Evolutionary conservation across 192 early-diverging fungal genomes (phyloP), one percentile per base, ranked within the genome.

Genomic region (Backusella luteola): DNA sequence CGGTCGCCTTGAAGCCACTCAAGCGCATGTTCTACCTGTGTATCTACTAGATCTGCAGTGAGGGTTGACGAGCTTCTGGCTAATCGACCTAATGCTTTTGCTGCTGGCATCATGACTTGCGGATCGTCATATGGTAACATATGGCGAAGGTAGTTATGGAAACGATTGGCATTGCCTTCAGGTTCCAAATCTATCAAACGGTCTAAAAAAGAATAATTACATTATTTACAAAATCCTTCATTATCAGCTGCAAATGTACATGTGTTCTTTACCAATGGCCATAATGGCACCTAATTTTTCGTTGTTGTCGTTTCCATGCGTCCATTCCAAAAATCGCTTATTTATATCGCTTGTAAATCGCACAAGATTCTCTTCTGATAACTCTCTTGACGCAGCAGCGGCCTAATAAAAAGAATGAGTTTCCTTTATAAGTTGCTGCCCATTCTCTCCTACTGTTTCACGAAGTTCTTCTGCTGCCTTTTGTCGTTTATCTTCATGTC

Each of bases 1-100:
- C 87, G 84, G 76, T 97, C 95, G 41, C 92, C 92, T 84, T 94
- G 93, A 56, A 96, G 83, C 92, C 92, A 95, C 80, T 96, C 94
- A 71, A 96, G 74, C 4, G 94, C 93, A 67, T 93, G 84, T 77
- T 94, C 92, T 14, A 95, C 91, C 79, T 96, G 92, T 74, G 92
- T 91, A 71, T 95, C 94, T 9, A 95, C 94, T 69, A 94, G 90
- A 75, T 95, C 94, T 6, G 94, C 89, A 0, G 92, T 93, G 63
- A 93, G 83, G 1, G 93, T 94, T 21, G 87, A 86, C 29, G 89
- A 89, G 67, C 84, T 81, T 29, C 83, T 83, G 1, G 93, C 93
- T 78, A 94, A 78, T 52, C 87, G 87, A 90, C 94, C 93, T 12
- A 96, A 75, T 9, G 93, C 91, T 73, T 88, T 88, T 15, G 94